Percentiles rank a stretch among this genome's conserved stretches.
phyloP scores from a whole-genome alignment of 2,329 filamentous ascomycete species.

The Penicillium sp. region DNA sequence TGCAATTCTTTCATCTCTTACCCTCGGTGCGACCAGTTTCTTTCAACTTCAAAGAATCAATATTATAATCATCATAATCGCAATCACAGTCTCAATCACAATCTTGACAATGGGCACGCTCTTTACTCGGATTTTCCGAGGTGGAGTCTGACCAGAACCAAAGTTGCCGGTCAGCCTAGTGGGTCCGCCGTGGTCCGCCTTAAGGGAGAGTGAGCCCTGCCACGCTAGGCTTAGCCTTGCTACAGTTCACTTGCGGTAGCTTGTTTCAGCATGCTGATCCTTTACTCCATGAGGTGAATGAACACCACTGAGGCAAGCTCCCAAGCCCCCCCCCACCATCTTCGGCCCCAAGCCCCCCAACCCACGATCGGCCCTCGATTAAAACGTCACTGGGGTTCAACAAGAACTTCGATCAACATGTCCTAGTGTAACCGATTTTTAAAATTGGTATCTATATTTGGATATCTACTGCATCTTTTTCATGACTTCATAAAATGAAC shows the following conservation, averaged over 20 bases:
- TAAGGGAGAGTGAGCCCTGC: constrained; percentile 4
- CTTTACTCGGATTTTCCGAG: background rate
- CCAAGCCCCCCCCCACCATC: background rate
- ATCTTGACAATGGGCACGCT: background rate
- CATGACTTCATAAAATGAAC: background rate
- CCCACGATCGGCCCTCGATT: background rate
- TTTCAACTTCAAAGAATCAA: background rate
- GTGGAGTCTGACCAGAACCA: background rate
- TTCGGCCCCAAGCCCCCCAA: constrained; percentile 3
- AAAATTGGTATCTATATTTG: background rate
- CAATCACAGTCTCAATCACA: background rate
- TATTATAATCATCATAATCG: background rate
- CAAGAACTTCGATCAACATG: background rate
- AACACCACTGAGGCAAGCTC: background rate
- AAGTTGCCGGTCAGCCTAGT: constrained; percentile 18
- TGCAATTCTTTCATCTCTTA: background rate
- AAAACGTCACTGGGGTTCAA: constrained; percentile 5
- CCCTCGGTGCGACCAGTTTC: background rate
- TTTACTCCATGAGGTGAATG: constrained; percentile 11
- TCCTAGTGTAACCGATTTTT: background rate
- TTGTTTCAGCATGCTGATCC: constrained; percentile 22
- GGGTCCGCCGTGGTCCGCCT: constrained; percentile 14
- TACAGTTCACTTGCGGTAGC: constrained; percentile 9
- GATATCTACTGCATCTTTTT: background rate
- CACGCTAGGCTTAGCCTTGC: background rate